These are phyloP conservation scores for Cytospora chrysosperma DNA, from an alignment of 2,329 filamentous ascomycete genomes.

Conservation along the genomic window DNA sequence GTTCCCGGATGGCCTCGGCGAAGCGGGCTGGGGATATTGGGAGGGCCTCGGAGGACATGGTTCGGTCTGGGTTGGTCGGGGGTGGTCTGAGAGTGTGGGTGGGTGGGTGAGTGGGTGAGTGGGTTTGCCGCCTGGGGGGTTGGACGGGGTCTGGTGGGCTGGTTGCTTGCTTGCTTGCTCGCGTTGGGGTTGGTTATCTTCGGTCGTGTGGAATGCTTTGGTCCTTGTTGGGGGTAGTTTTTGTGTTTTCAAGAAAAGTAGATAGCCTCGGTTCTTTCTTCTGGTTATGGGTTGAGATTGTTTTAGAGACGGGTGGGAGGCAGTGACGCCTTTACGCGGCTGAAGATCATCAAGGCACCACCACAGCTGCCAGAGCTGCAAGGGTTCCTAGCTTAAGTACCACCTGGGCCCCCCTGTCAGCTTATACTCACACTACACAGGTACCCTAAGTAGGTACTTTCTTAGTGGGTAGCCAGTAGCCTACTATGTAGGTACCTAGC, in stretches of 20 bases:
- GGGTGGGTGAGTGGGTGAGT: too few relatives aligned
- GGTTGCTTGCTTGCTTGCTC: not conserved
- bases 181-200: not conserved
- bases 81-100: too few relatives aligned
- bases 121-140: not conserved
- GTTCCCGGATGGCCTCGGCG: conserved; percentile 64
- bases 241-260: not conserved
- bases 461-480: too few relatives aligned
- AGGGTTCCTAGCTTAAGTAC: not conserved
- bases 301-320: too few relatives aligned
- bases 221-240: not conserved
- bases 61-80: conserved; percentile 1
- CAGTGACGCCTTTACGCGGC: not conserved
- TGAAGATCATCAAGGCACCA: not conserved
- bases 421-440: too few relatives aligned
- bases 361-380: too few relatives aligned
- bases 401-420: conserved; percentile 3
- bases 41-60: conserved; percentile 60
- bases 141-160: not conserved
- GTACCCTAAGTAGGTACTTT: too few relatives aligned
- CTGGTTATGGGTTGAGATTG: not conserved
- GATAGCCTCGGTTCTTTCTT: not conserved
- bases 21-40: conserved; percentile 65
- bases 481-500: too few relatives aligned
- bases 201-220: not conserved